phyloP scores from a whole-genome alignment of 1,139 yeast species.

The Suhomyces ambrosiae region DNA sequence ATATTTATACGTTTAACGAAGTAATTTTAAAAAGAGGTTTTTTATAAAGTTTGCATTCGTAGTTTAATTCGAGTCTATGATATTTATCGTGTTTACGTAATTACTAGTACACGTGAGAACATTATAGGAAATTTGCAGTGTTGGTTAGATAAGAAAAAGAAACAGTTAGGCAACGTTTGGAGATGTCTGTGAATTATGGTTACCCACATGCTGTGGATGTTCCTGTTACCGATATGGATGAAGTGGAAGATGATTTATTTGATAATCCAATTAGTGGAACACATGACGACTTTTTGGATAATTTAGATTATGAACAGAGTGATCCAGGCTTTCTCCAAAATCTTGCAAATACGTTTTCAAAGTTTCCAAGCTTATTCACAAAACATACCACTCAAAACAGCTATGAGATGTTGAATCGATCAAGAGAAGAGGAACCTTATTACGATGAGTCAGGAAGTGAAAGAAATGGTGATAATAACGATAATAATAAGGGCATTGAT shows the following conservation, averaged over 20 bases:
- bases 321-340: neutral
- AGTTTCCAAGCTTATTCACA: neutral
- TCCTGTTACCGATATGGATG: constrained; percentile 62
- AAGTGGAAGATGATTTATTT: constrained; percentile 49
- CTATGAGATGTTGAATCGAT: constrained; percentile 15
- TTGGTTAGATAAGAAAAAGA: neutral
- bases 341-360: constrained; percentile 1
- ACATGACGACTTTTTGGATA: constrained; percentile 20
- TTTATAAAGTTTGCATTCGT: too few relatives aligned
- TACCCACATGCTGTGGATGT: constrained; percentile 49
- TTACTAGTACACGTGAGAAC: too few relatives aligned
- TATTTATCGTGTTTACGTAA: neutral
- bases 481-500: constrained; percentile 14
- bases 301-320: constrained; percentile 27
- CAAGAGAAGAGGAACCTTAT: constrained; percentile 9
- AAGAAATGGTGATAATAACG: constrained; percentile 11
- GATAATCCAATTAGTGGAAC: constrained; percentile 18
- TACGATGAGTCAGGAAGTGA: constrained; percentile 5
- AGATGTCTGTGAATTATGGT: constrained; percentile 19
- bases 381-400: neutral
- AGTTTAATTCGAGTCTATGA: neutral
- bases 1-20: constrained; percentile 10
- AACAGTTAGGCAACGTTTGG: too few relatives aligned
- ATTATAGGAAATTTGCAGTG: too few relatives aligned
- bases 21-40: neutral